phyloP scores from a whole-genome alignment of 2,329 filamentous ascomycete genomes.

The Aspergillus novoparasiticus region DNA sequence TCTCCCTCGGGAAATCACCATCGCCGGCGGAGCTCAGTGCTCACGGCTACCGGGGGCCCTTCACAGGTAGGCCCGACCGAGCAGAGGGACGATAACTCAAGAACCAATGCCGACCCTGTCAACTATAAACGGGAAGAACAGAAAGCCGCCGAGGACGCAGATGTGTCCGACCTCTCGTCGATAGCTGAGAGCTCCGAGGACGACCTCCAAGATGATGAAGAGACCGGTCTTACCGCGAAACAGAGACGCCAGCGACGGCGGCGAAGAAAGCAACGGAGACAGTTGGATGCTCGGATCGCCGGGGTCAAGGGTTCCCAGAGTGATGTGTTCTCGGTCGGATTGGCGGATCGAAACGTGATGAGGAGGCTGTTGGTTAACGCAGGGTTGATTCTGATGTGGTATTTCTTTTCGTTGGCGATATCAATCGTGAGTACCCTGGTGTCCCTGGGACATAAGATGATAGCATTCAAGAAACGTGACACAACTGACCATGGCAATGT shows the following conservation, averaged over 20 bases:
- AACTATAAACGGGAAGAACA: conserved; percentile 37
- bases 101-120: conserved; percentile 26
- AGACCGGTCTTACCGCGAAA: conserved; percentile 78
- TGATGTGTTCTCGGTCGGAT: conserved; percentile 60
- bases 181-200: conserved; percentile 64
- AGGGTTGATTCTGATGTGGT: conserved; percentile 86
- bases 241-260: conserved; percentile 68
- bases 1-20: conserved; percentile 38
- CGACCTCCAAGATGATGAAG: conserved; percentile 80
- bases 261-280: conserved; percentile 67
- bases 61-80: conserved; percentile 40
- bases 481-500: not conserved
- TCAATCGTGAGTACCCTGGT: conserved; percentile 68
- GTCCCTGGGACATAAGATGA: not conserved
- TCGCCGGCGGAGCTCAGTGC: conserved; percentile 42
- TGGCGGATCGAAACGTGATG: conserved; percentile 74
- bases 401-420: conserved; percentile 88
- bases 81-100: conserved; percentile 35
- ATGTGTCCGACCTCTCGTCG: conserved; percentile 45
- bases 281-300: conserved; percentile 70
- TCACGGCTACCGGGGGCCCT: conserved; percentile 53
- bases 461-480: not conserved
- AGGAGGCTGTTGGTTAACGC: conserved; percentile 72
- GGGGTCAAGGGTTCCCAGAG: conserved; percentile 64
- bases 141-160: conserved; percentile 38